Evolutionary conservation across 179 eudicot species (phyloP).

Genomic region (Corrigiola litoralis): DNA sequence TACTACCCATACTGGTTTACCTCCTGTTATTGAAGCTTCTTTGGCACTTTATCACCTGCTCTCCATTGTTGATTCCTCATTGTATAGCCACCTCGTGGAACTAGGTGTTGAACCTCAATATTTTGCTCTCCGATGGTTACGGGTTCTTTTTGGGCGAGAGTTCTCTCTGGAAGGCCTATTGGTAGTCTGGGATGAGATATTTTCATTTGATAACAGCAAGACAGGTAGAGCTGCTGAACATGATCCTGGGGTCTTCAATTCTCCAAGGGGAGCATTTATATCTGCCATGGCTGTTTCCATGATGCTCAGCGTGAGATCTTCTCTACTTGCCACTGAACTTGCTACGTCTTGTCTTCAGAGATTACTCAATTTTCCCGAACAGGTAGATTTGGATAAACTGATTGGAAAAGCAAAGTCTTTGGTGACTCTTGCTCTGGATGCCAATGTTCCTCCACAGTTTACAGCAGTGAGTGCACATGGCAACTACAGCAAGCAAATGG

Average conservation of each 20-base stretch:
- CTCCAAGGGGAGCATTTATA: slow-evolving; percentile 82
- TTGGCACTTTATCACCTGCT: slow-evolving; percentile 79
- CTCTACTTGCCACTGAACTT: slow-evolving; percentile 85
- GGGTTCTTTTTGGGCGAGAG: slow-evolving; percentile 94
- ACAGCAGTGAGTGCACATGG: slow-evolving; percentile 22
- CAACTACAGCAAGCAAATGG: slow-evolving; percentile 29
- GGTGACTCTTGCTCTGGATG: slow-evolving; percentile 58
- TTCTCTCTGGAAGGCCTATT: slow-evolving; percentile 71
- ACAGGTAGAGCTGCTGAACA: slow-evolving; percentile 24
- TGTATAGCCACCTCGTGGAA: slow-evolving; percentile 84
- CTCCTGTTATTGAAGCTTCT: slow-evolving; percentile 93
- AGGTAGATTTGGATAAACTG: slow-evolving; percentile 52
- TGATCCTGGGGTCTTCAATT: slow-evolving; percentile 55
- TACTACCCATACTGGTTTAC: slow-evolving; percentile 47
- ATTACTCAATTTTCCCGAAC: slow-evolving; percentile 74
- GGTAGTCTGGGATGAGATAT: slow-evolving; percentile 86
- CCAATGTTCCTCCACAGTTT: slow-evolving; percentile 43
- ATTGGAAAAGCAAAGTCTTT: slow-evolving; percentile 75
- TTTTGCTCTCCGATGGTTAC: slow-evolving; percentile 92
- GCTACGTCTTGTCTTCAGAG: slow-evolving; percentile 92
- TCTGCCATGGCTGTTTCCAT: slow-evolving; percentile 88
- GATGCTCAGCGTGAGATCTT: slow-evolving; percentile 78
- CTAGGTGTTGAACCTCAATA: slow-evolving; percentile 97
- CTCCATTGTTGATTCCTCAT: slow-evolving; percentile 73
- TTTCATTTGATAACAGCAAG: slow-evolving; percentile 57